phyloP scores from a whole-genome alignment of 306 rosid species.

The Elaeagnus macrophylla region DNA sequence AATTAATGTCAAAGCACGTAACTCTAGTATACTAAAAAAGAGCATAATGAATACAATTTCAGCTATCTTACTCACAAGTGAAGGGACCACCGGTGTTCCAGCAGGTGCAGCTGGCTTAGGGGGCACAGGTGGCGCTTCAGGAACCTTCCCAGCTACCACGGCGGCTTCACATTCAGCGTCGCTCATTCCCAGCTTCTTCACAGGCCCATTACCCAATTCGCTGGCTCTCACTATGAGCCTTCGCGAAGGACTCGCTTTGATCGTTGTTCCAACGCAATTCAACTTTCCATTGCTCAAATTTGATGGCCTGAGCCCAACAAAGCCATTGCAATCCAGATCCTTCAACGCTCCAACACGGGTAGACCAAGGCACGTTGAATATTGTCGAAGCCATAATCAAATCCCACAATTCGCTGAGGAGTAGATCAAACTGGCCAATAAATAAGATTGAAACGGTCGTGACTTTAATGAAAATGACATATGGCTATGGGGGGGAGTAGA shows the following conservation, averaged over 20 bases:
- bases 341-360: constrained; percentile 27
- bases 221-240: constrained; percentile 46
- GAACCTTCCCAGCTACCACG: constrained; percentile 62
- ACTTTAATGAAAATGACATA: not conserved
- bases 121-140: constrained; percentile 80
- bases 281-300: constrained; percentile 13
- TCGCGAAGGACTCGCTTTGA: constrained; percentile 20
- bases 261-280: constrained; percentile 22
- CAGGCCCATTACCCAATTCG: constrained; percentile 18
- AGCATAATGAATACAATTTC: not conserved
- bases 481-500: not conserved
- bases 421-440: not conserved
- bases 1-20: not conserved
- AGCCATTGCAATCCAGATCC: constrained; percentile 34
- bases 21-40: not conserved
- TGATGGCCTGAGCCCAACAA: constrained; percentile 35
- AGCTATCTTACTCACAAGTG: constrained; percentile 42
- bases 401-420: not conserved
- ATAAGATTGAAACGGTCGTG: not conserved
- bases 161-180: constrained; percentile 87
- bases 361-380: constrained; percentile 37
- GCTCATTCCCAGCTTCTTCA: constrained; percentile 33
- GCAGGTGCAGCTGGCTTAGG: constrained; percentile 59
- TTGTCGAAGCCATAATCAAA: constrained; percentile 45
- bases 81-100: constrained; percentile 80